Percentiles rank a stretch among this genome's conserved stretches.
phyloP scores from a whole-genome alignment of 768 basidiomycete species.

The Suillus placidus region DNA sequence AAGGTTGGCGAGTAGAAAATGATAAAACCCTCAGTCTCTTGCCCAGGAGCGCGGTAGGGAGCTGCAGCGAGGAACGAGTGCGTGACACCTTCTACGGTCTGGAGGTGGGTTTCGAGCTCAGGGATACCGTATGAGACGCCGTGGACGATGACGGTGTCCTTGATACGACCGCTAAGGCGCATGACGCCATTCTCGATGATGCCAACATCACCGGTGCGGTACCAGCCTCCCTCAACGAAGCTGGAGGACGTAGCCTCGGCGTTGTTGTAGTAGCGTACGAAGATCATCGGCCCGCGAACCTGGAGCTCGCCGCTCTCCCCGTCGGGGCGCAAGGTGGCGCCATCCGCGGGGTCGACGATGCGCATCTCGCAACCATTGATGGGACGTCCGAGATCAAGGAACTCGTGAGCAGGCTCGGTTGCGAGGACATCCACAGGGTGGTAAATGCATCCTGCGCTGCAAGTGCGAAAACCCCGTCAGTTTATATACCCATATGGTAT shows the following conservation, averaged over 20 bases:
- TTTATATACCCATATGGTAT: neutral
- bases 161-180: constrained; percentile 41
- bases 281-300: constrained; percentile 43
- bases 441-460: constrained; percentile 44
- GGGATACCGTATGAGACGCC: constrained; percentile 41
- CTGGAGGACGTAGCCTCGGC: constrained; percentile 47
- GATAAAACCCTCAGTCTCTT: constrained; percentile 44
- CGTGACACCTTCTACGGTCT: constrained; percentile 38
- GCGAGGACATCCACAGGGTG: constrained; percentile 30
- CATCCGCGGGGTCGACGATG: constrained; percentile 31
- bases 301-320: constrained; percentile 43
- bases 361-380: constrained; percentile 34
- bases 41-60: constrained; percentile 38
- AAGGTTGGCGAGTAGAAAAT: constrained; percentile 40
- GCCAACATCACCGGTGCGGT: constrained; percentile 60
- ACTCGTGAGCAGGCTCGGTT: constrained; percentile 29
- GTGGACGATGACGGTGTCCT: constrained; percentile 43
- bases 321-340: constrained; percentile 27
- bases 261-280: constrained; percentile 52
- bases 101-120: constrained; percentile 39
- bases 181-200: constrained; percentile 38
- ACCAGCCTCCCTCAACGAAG: constrained; percentile 55
- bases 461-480: constrained; percentile 2
- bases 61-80: constrained; percentile 37
- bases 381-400: constrained; percentile 41